phyloP scores from a whole-genome alignment of 441 rosid species.

The Euphorbia celastroides region DNA sequence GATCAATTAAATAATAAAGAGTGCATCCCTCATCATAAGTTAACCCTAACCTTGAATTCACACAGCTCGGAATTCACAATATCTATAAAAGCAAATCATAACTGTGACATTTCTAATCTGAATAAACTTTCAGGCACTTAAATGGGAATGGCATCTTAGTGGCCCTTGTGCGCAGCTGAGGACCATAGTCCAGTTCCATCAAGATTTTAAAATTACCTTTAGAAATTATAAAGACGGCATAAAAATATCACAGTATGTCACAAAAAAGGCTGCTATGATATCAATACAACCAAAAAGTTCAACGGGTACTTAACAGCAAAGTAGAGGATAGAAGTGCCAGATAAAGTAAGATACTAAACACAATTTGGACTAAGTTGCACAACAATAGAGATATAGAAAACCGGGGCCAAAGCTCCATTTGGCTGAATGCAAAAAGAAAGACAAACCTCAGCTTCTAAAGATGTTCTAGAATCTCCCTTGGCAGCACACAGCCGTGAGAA shows the following conservation, averaged over 20 bases:
- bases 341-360: neutral
- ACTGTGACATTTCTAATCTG: neutral
- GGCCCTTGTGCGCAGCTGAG: neutral
- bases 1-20: slow-evolving; percentile 5
- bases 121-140: neutral
- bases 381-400: neutral
- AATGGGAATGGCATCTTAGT: neutral
- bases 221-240: neutral
- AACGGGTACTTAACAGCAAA: neutral
- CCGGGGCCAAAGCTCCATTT: slow-evolving; percentile 2
- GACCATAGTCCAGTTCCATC: neutral
- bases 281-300: neutral
- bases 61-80: neutral
- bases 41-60: neutral
- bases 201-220: neutral
- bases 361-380: slow-evolving; percentile 1
- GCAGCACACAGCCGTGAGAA: slow-evolving; percentile 72
- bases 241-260: neutral
- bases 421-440: slow-evolving; percentile 1
- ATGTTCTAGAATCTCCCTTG: slow-evolving; percentile 86
- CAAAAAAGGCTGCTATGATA: neutral
- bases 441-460: slow-evolving; percentile 93
- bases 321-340: neutral
- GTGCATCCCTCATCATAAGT: neutral
- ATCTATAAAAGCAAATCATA: neutral